phyloP scores from a whole-genome alignment of 345 rosid genomes.

The Hibiscus trionum region DNA sequence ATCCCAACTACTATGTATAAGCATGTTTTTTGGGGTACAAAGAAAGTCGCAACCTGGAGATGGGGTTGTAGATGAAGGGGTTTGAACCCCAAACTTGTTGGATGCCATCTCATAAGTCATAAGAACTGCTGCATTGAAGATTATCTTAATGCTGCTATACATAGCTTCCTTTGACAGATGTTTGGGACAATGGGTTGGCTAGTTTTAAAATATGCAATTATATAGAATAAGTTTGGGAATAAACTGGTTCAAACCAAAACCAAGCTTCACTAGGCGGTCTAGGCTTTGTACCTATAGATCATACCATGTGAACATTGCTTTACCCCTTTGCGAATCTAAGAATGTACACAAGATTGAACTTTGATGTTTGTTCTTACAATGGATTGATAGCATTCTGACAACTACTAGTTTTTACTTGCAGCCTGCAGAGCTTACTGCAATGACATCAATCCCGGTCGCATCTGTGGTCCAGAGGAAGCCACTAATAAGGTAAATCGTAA shows the following conservation, averaged over 20 bases:
- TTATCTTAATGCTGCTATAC: not conserved
- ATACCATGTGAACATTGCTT: not conserved
- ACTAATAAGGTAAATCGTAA: constrained; percentile 48
- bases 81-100: not conserved
- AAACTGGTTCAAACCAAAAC: not conserved
- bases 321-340: not conserved
- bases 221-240: not conserved
- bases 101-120: not conserved
- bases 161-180: not conserved
- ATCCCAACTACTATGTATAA: not conserved
- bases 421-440: constrained; percentile 51
- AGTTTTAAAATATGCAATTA: not conserved
- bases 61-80: not conserved
- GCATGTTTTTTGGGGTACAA: not conserved
- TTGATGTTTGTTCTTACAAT: not conserved
- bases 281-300: too few relatives aligned
- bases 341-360: not conserved
- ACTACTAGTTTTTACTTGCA: constrained; percentile 17
- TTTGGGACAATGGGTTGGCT: not conserved
- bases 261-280: too few relatives aligned
- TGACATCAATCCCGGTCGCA: constrained; percentile 23
- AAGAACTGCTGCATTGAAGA: not conserved
- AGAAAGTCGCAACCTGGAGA: not conserved
- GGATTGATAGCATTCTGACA: not conserved
- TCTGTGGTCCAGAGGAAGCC: constrained; percentile 55